Conservation (phyloP, 2,329 filamentous ascomycete genomes). For the Epichloe sp. region DNA sequence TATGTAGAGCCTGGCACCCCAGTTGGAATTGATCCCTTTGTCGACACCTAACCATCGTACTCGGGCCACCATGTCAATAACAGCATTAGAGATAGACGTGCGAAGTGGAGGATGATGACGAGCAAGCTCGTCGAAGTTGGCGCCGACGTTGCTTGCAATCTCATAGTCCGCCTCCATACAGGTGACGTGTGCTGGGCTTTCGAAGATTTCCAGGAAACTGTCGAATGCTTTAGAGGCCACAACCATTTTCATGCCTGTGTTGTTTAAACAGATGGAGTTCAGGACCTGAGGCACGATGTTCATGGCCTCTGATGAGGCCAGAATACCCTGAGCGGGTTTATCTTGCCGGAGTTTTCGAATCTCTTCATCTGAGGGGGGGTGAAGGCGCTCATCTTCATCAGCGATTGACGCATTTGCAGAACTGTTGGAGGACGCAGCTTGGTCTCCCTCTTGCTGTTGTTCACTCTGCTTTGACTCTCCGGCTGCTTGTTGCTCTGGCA, state of each 20-base stretch:
- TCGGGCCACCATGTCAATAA: constrained; percentile 77
- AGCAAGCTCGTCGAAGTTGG: constrained; percentile 84
- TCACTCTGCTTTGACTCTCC: constrained; percentile 18
- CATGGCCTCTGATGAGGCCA: constrained; percentile 82
- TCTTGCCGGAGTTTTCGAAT: constrained; percentile 31
- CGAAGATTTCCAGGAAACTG: constrained; percentile 90
- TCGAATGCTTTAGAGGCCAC: constrained; percentile 70
- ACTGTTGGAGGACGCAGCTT: constrained; percentile 24
- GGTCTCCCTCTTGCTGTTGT: constrained; percentile 20
- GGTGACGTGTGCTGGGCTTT: constrained; percentile 78
- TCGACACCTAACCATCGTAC: constrained; percentile 61
- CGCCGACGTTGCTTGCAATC: constrained; percentile 61
- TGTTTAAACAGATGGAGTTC: constrained; percentile 87
- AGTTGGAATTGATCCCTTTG: constrained; percentile 54
- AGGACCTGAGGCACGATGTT: constrained; percentile 75
- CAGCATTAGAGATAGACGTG: constrained; percentile 66
- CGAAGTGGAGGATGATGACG: constrained; percentile 83
- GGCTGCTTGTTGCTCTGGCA: constrained; percentile 20
- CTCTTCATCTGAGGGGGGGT: constrained; percentile 38
- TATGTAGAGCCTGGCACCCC: constrained; percentile 68
- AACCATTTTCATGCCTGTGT: constrained; percentile 76
- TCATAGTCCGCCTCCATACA: constrained; percentile 62
- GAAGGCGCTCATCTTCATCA: constrained; percentile 27
- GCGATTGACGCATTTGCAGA: constrained; percentile 25
- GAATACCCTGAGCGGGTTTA: constrained; percentile 54